These are phyloP conservation scores for Rubia tinctorum DNA, from an alignment of 305 asterid species.

Conservation along the genomic window DNA sequence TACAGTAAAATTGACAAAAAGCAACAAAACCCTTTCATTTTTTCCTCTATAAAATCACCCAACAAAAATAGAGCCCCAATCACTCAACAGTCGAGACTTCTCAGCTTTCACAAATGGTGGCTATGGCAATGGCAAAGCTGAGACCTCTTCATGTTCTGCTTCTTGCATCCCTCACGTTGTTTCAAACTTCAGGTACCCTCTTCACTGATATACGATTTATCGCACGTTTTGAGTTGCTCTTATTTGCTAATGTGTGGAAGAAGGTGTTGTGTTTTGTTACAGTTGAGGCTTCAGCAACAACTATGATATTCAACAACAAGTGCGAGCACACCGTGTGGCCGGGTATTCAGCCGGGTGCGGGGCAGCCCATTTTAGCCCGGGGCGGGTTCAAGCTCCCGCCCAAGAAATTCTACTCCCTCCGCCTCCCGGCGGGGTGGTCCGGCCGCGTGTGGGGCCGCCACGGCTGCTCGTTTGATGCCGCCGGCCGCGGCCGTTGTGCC, in stretches of 20 bases:
- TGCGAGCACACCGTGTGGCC: constrained; percentile 53
- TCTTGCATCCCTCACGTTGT: constrained; percentile 15
- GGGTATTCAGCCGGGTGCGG: constrained; percentile 48
- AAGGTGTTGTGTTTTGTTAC: background rate
- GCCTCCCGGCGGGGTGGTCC: constrained; percentile 67
- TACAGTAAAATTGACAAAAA: background rate
- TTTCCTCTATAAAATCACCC: background rate
- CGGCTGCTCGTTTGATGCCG: constrained; percentile 54
- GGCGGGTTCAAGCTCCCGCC: constrained; percentile 47
- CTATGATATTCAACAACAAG: constrained; percentile 41
- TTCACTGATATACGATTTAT: background rate
- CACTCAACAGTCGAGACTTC: background rate
- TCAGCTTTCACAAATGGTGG: constrained; percentile 16
- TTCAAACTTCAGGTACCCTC: constrained; percentile 25
- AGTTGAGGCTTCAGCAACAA: constrained; percentile 33
- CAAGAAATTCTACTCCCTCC: constrained; percentile 31
- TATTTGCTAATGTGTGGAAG: background rate
- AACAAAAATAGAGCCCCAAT: background rate
- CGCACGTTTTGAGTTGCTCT: background rate
- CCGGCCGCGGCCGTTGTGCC: constrained; percentile 59
- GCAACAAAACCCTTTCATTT: background rate
- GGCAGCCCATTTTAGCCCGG: constrained; percentile 34
- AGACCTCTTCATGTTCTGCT: constrained; percentile 23
- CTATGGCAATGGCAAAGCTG: constrained; percentile 7
- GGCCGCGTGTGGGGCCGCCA: constrained; percentile 87